These are phyloP conservation scores for Geranium brycei DNA, from an alignment of 345 rosid species.

Conservation along the genomic window DNA sequence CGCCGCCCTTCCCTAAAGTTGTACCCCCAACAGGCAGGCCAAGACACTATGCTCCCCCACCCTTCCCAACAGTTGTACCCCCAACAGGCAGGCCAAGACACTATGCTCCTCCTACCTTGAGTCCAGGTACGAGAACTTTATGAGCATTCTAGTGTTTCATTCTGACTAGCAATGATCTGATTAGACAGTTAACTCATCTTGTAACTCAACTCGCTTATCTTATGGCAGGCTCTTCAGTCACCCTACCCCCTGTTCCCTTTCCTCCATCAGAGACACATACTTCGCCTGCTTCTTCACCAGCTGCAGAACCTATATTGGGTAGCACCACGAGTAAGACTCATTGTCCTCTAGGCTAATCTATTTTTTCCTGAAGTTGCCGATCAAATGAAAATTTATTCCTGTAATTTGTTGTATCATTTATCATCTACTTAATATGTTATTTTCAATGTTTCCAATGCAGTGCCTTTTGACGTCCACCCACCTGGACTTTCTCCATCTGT, in stretches of 20 bases:
- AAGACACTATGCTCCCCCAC: constrained; percentile 34
- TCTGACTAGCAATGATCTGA: constrained; percentile 1
- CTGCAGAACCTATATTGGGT: constrained; percentile 28
- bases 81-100: too few species aligned
- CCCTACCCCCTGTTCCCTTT: constrained; percentile 21
- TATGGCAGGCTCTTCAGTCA: constrained; percentile 21
- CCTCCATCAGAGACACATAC: constrained; percentile 22
- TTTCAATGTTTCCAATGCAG: constrained; percentile 18
- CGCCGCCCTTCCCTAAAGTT: constrained; percentile 18
- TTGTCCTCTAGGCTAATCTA: neutral
- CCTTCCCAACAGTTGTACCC: constrained; percentile 3
- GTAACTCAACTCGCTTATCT: constrained; percentile 8
- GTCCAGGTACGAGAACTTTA: constrained; percentile 29
- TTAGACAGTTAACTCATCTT: constrained; percentile 3
- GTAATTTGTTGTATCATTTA: constrained; percentile 1
- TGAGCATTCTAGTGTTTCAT: constrained; percentile 3
- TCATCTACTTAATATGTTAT: constrained; percentile 10
- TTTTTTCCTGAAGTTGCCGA: too few species aligned
- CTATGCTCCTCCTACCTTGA: too few species aligned
- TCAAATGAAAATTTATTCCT: neutral
- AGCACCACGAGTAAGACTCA: constrained; percentile 25
- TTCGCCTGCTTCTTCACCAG: constrained; percentile 46
- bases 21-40: constrained; percentile 19
- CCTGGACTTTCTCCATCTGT: constrained; percentile 31
- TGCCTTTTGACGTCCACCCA: constrained; percentile 8